A percentile compares a stretch with the other conserved stretches of the same genome.
phyloP scores from a whole-genome alignment of 2,329 filamentous ascomycete genomes.

The Sarocladium strictum region DNA sequence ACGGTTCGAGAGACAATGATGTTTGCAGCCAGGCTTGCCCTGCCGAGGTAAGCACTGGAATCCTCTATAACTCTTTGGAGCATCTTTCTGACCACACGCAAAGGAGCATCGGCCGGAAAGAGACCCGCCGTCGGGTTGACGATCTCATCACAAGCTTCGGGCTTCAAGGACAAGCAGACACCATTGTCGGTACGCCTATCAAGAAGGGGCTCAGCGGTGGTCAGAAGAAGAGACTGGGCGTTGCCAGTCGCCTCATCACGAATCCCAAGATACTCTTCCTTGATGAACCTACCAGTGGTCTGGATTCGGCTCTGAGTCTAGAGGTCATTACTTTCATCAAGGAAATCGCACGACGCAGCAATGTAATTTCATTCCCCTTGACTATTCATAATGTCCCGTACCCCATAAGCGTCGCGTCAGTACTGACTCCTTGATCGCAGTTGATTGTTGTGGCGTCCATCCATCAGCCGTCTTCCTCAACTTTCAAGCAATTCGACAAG shows the following conservation, averaged over 20 bases:
- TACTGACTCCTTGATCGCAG: constrained; percentile 28
- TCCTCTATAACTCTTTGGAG: too few species aligned
- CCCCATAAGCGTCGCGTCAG: too few species aligned
- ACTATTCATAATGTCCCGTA: too few species aligned
- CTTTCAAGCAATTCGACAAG: constrained; percentile 76
- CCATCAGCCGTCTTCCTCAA: constrained; percentile 77
- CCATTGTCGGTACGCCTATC: constrained; percentile 75
- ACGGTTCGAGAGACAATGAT: constrained; percentile 74
- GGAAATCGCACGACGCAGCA: constrained; percentile 58
- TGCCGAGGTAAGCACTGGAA: too few species aligned
- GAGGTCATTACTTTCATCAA: constrained; percentile 73
- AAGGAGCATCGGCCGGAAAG: constrained; percentile 37
- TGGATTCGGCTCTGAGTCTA: constrained; percentile 70
- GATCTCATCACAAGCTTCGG: constrained; percentile 68
- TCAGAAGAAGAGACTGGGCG: constrained; percentile 74
- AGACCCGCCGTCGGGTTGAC: constrained; percentile 58
- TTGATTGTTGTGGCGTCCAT: constrained; percentile 77
- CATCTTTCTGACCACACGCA: too few species aligned
- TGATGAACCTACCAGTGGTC: constrained; percentile 77
- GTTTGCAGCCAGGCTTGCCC: constrained; percentile 66
- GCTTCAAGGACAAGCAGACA: constrained; percentile 60
- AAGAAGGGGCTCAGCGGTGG: constrained; percentile 79
- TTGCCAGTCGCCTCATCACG: constrained; percentile 77
- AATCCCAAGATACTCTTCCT: constrained; percentile 75
- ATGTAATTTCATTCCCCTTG: constrained; percentile 36